phyloP scores from a whole-genome alignment of 805 yeast genomes.

The Peterozyma toletana region DNA sequence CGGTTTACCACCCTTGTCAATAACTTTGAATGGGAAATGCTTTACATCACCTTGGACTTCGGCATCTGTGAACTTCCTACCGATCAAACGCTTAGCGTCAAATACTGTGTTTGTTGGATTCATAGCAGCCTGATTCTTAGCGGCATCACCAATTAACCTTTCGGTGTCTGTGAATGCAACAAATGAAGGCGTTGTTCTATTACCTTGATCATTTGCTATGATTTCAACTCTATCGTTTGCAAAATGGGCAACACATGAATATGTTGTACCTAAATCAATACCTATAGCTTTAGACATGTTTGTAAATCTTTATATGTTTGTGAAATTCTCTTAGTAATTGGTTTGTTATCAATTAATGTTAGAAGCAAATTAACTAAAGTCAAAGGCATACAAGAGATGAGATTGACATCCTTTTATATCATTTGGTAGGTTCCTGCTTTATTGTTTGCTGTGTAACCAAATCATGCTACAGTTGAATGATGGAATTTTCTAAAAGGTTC shows the following conservation, averaged over 20 bases:
- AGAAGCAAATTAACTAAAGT: too few species aligned
- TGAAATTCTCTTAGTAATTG: too few species aligned
- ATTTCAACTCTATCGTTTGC: slow-evolving; percentile 89
- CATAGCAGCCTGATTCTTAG: slow-evolving; percentile 95
- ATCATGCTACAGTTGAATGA: too few species aligned
- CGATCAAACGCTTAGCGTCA: slow-evolving; percentile 90
- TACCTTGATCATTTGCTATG: slow-evolving; percentile 97
- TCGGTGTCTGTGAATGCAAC: slow-evolving; percentile 92
- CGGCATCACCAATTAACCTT: slow-evolving; percentile 94
- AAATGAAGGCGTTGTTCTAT: slow-evolving; percentile 94
- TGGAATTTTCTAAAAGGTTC: too few species aligned
- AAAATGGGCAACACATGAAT: slow-evolving; percentile 95
- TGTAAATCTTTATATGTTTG: neutral
- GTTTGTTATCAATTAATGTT: too few species aligned
- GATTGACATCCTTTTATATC: too few species aligned
- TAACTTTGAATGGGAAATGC: slow-evolving; percentile 89
- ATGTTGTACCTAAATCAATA: slow-evolving; percentile 83
- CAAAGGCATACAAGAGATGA: too few species aligned
- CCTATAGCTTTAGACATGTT: slow-evolving; percentile 53
- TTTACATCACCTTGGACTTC: slow-evolving; percentile 75
- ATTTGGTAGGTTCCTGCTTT: too few species aligned
- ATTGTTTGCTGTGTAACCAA: too few species aligned
- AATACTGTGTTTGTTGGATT: slow-evolving; percentile 88
- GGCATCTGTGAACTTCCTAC: slow-evolving; percentile 81
- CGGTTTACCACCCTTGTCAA: slow-evolving; percentile 82